Percentiles rank a stretch among this genome's conserved stretches.
phyloP scores from a whole-genome alignment of 345 rosid species.

The Salix caprea region DNA sequence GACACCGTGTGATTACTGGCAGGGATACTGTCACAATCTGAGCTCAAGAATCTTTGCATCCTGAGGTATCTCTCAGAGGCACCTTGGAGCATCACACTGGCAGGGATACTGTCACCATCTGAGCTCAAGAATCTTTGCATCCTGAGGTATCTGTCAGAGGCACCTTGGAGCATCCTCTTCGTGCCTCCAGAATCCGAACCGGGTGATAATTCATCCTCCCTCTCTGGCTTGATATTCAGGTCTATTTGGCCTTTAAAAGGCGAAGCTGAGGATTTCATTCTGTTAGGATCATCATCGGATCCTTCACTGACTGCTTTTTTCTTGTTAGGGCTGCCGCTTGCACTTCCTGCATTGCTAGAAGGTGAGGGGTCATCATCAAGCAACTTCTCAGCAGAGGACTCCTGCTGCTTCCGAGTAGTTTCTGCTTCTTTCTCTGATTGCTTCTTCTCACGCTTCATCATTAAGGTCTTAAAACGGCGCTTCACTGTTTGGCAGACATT shows the following conservation, averaged over 20 bases:
- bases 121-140: constrained; percentile 35
- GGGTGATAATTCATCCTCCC: constrained; percentile 75
- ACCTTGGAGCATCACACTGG: constrained; percentile 12
- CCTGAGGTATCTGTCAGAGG: constrained; percentile 29
- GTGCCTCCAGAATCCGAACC: constrained; percentile 42
- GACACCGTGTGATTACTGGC: constrained; percentile 17
- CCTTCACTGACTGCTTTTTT: constrained; percentile 37
- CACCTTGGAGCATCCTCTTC: constrained; percentile 43
- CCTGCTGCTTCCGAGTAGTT: constrained; percentile 40
- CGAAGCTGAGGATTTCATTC: constrained; percentile 39
- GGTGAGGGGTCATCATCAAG: constrained; percentile 39
- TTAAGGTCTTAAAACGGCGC: constrained; percentile 70
- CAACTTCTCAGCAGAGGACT: constrained; percentile 34
- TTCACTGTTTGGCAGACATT: constrained; percentile 66
- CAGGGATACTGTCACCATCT: constrained; percentile 23
- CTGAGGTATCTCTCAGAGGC: constrained; percentile 30
- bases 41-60: constrained; percentile 34
- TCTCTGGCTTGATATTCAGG: constrained; percentile 90
- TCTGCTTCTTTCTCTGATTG: constrained; percentile 58
- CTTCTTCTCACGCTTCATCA: constrained; percentile 69
- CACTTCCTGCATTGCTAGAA: constrained; percentile 26
- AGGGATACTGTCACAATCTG: constrained; percentile 23
- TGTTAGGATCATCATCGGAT: constrained; percentile 45
- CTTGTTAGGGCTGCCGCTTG: constrained; percentile 41
- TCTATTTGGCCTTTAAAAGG: constrained; percentile 76